Evolutionary conservation across 2,329 filamentous ascomycete genomes (phyloP).

Genomic region (Proliferodiscus dingleyae): DNA sequence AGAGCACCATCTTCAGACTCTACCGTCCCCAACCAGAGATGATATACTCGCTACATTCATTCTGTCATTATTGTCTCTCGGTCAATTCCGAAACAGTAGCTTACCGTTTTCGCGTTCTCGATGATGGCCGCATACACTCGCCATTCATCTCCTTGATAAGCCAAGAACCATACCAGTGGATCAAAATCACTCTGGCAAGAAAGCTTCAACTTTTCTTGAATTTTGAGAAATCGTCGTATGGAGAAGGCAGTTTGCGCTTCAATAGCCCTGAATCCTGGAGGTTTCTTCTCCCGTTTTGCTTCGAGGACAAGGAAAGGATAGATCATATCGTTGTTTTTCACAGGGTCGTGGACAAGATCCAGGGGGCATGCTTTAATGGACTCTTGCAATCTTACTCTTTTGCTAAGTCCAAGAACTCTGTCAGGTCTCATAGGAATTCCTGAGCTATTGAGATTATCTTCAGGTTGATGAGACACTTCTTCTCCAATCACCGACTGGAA

Average conservation of each 20-base stretch:
- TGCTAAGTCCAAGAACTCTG: conserved; percentile 9
- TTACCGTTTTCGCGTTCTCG: conserved; percentile 2
- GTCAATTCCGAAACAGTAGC: too few species aligned
- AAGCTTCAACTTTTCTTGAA: conserved; percentile 4
- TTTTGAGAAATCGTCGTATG: conserved; percentile 4
- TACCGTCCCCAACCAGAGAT: background rate
- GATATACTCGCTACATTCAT: background rate
- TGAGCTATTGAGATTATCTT: conserved; percentile 5
- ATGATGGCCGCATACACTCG: conserved; percentile 6
- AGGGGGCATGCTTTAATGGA: conserved; percentile 2
- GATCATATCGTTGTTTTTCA: background rate
- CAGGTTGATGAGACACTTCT: conserved; percentile 7
- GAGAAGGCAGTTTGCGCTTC: conserved; percentile 10
- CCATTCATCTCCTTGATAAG: conserved; percentile 9
- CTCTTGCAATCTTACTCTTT: conserved; percentile 2
- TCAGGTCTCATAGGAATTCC: conserved; percentile 7
- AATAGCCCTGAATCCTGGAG: conserved; percentile 3
- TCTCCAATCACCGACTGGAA: background rate
- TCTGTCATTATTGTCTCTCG: conserved; percentile 1
- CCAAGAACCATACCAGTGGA: conserved; percentile 13
- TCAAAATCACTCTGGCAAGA: background rate
- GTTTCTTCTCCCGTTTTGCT: conserved; percentile 6
- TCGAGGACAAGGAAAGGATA: conserved; percentile 11
- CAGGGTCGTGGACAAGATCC: conserved; percentile 1
- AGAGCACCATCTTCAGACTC: background rate